phyloP scores from a whole-genome alignment of 2,329 filamentous ascomycete species.

The Anthostomella pinea region DNA sequence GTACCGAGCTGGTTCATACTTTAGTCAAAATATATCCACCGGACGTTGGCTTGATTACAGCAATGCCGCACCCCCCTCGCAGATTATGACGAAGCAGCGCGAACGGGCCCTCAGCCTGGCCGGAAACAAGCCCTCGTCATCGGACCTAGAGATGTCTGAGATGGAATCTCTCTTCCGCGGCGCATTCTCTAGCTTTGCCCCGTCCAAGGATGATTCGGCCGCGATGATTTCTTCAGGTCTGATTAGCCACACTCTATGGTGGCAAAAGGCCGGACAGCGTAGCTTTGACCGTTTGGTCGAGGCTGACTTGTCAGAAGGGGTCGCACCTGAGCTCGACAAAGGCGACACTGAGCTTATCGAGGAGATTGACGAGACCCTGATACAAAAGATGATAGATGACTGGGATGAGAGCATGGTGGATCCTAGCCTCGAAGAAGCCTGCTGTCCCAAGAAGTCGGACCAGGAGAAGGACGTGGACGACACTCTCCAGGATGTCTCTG shows the following conservation, averaged over 20 bases:
- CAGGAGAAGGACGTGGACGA: conserved; percentile 64
- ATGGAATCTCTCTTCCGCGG: conserved; percentile 73
- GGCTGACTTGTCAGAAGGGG: conserved; percentile 38
- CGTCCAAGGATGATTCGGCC: conserved; percentile 68
- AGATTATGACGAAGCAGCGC: conserved; percentile 61
- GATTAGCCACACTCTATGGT: conserved; percentile 68
- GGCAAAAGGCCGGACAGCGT: conserved; percentile 67
- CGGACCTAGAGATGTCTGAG: conserved; percentile 60
- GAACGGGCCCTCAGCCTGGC: conserved; percentile 68
- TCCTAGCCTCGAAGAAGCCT: conserved; percentile 52
- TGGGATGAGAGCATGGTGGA: conserved; percentile 59
- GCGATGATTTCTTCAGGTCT: conserved; percentile 67
- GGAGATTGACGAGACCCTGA: conserved; percentile 49
- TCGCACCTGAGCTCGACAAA: conserved; percentile 33
- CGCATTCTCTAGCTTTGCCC: conserved; percentile 78
- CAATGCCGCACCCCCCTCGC: conserved; percentile 56
- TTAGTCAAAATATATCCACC: conserved; percentile 60
- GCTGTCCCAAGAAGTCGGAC: conserved; percentile 48
- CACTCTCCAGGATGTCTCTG: conserved; percentile 69
- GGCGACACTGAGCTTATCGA: conserved; percentile 25
- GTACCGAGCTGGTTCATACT: conserved; percentile 59
- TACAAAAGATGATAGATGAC: conserved; percentile 54
- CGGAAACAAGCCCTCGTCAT: conserved; percentile 54
- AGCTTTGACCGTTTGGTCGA: conserved; percentile 65
- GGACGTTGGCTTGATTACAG: conserved; percentile 71